Base-by-base conservation (phyloP, 2,329 filamentous ascomycete genomes). In the Phialophora chinensis region DNA sequence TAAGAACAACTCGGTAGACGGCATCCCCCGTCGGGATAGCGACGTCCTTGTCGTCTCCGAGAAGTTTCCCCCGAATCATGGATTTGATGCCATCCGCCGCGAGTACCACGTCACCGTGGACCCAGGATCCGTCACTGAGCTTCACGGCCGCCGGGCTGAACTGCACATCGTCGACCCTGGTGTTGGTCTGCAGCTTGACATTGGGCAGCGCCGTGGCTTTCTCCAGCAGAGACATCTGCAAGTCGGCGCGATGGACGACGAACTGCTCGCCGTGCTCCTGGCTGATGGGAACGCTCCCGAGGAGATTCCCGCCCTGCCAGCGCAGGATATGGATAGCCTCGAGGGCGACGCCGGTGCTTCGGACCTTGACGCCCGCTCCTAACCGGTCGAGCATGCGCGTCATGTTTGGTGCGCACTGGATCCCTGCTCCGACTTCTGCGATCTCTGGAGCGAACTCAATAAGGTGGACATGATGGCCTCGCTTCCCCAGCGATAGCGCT, bases 381-480 rank as follows among this genome's bases (percentile, higher is more conserved):
- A 53, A 69, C 20, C 63, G 60, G 47, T 65, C 60, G n/a, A 73
- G 67, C 27, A 74, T 54, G 31, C 72, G 65, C 20, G 65, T 63
- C 54, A 72, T 68, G 64, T 74, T 73, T 5, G 73, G 71, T n/a
- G 71, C 70, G n/a, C 72, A 63, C 31, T 71, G 70, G 49, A 73
- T 73, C 14, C 70, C 73, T 5, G 69, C 71, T 14, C 72, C 71
- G 69, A 71, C 58, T 65, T 72, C 94, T 3, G 90, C 91, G 4
- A 94, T 83, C 69, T 87, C 86, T 3, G 88, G 86, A 0, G 91
- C 90, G 42, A 84, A 86, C 76, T 94, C 91, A 76, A 88, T 93
- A 62, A 77, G 70, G 57, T 73, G 72, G 27, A 78, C 75, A 53
- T 72, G 65, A 67, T 78, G 76, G 0, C 75, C 76, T 42, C 74